phyloP scores from a whole-genome alignment of 2,329 filamentous ascomycete species.

The Bipolaris cookei region DNA sequence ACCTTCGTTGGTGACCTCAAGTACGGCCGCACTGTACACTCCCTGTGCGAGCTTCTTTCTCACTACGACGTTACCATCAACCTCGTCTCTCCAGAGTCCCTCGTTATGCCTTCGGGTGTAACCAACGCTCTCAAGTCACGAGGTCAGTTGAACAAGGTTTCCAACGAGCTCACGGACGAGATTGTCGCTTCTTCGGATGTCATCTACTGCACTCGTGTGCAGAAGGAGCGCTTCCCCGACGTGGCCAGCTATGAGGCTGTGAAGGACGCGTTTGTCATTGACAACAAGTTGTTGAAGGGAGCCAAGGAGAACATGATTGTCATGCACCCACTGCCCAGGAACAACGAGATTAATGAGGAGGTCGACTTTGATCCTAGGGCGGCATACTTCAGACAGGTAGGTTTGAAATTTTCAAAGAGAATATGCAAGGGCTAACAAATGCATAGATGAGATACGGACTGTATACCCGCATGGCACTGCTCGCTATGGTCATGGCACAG shows the following conservation, averaged over 20 bases:
- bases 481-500: conserved; percentile 85
- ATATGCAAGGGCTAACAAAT: conserved; percentile 51
- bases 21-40: conserved; percentile 94
- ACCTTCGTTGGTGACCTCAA: conserved; percentile 94
- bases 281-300: conserved; percentile 86
- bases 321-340: conserved; percentile 92
- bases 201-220: conserved; percentile 94
- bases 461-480: conserved; percentile 96
- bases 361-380: conserved; percentile 97
- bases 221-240: conserved; percentile 93
- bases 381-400: conserved; percentile 98
- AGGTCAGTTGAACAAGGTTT: conserved; percentile 78
- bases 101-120: conserved; percentile 78
- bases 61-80: conserved; percentile 96
- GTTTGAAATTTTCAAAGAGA: conserved; percentile 39
- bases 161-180: conserved; percentile 80
- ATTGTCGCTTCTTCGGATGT: conserved; percentile 88
- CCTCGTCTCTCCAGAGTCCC: conserved; percentile 81
- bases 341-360: conserved; percentile 91
- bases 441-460: conserved; percentile 93
- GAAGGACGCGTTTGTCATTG: conserved; percentile 86
- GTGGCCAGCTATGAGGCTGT: conserved; percentile 81
- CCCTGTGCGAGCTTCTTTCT: conserved; percentile 87
- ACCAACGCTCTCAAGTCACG: conserved; percentile 73
- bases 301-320: conserved; percentile 94